phyloP scores from a whole-genome alignment of 2,329 filamentous ascomycete species.

The Biscogniauxia marginata region DNA sequence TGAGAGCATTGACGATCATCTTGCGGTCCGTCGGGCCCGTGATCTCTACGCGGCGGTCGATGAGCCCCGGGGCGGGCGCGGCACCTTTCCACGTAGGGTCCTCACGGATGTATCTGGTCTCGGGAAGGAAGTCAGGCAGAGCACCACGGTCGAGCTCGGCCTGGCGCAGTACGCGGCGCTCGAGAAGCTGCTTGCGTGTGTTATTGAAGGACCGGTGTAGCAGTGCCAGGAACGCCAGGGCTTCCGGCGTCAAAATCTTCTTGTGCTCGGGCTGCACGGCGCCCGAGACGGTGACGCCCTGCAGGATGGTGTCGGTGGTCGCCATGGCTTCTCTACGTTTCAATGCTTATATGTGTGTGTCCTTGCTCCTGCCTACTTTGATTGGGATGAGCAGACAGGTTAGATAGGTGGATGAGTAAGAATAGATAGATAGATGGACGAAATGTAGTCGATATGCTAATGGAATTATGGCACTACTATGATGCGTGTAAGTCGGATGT shows the following conservation, averaged over 20 bases:
- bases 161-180: conserved; percentile 83
- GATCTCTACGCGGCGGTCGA: conserved; percentile 94
- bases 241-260: conserved; percentile 90
- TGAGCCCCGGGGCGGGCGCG: conserved; percentile 83
- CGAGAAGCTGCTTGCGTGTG: conserved; percentile 83
- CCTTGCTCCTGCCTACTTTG: neutral
- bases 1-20: conserved; percentile 98
- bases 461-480: conserved; percentile 2
- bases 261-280: conserved; percentile 72
- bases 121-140: conserved; percentile 89
- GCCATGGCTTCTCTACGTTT: conserved; percentile 57
- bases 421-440: neutral
- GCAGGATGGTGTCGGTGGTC: conserved; percentile 72
- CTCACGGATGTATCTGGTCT: conserved; percentile 94
- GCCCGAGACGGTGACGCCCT: conserved; percentile 85
- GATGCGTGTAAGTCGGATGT: conserved; percentile 14
- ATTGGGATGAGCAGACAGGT: no score
- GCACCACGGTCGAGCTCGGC: conserved; percentile 88
- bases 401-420: neutral
- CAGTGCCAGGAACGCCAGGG: conserved; percentile 87
- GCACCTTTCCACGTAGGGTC: conserved; percentile 93
- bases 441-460: neutral
- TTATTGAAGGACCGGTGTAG: conserved; percentile 93
- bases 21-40: conserved; percentile 96
- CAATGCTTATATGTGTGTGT: conserved; percentile 7